Evolutionary conservation across 306 rosid species (phyloP).

Genomic region (Amphicarpaea edgeworthii): DNA sequence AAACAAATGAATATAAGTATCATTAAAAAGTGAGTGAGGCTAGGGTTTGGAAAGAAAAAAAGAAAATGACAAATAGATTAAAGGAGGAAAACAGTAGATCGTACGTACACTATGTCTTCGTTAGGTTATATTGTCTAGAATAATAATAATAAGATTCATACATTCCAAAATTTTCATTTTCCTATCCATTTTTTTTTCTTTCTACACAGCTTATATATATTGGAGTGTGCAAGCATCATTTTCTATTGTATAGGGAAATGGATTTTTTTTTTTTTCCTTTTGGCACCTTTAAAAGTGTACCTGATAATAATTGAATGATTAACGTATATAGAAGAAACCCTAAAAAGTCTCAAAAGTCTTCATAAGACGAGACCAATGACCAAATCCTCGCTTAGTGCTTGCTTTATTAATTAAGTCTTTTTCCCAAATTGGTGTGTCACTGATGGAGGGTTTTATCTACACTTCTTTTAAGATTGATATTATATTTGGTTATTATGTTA

Average conservation of each 20-base stretch:
- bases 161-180: background rate
- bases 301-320: conserved; percentile 21
- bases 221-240: background rate
- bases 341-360: conserved; percentile 49
- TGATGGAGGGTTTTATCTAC: conserved; percentile 7
- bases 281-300: background rate
- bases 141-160: conserved; percentile 10
- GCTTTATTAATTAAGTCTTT: conserved; percentile 44
- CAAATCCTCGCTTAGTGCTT: conserved; percentile 47
- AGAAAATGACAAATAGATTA: background rate
- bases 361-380: conserved; percentile 33
- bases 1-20: background rate
- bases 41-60: conserved; percentile 33
- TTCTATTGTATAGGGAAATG: background rate
- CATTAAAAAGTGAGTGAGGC: background rate
- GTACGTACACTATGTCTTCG: background rate
- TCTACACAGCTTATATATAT: background rate
- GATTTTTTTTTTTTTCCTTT: background rate
- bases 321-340: conserved; percentile 38
- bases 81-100: conserved; percentile 5
- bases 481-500: background rate
- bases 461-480: conserved; percentile 37
- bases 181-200: background rate
- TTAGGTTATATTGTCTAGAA: background rate
- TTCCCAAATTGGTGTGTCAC: conserved; percentile 6